phyloP scores from a whole-genome alignment of 768 basidiomycete genomes.

The Coprinopsis marcescibilis region DNA sequence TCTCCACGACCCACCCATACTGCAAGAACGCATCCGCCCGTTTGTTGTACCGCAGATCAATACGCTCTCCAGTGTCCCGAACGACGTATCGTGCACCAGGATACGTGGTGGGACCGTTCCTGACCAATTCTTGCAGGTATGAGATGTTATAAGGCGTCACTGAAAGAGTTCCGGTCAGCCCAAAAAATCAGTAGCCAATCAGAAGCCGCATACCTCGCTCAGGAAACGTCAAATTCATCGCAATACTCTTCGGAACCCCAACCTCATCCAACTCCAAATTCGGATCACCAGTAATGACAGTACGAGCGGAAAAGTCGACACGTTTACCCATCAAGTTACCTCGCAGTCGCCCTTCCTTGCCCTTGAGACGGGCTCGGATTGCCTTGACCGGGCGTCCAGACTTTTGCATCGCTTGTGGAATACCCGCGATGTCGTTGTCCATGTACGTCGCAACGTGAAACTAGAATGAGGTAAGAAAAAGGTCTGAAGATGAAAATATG shows the following conservation, averaged over 20 bases:
- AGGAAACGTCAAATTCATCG: slow-evolving; percentile 96
- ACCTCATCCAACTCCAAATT: slow-evolving; percentile 96
- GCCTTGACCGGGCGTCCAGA: slow-evolving; percentile 97
- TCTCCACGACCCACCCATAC: slow-evolving; percentile 97
- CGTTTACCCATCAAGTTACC: slow-evolving; percentile 99
- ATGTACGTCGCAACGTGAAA: slow-evolving; percentile 99
- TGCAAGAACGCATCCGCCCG: slow-evolving; percentile 92
- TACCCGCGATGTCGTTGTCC: slow-evolving; percentile 99
- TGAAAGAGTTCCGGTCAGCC: slow-evolving; percentile 23
- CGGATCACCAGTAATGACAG: slow-evolving; percentile 98
- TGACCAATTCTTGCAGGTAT: slow-evolving; percentile 89
- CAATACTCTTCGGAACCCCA: slow-evolving; percentile 91
- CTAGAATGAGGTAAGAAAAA: slow-evolving; percentile 33
- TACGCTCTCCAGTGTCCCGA: slow-evolving; percentile 94
- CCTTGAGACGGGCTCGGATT: slow-evolving; percentile 95
- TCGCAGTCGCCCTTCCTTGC: slow-evolving; percentile 95
- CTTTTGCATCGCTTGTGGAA: slow-evolving; percentile 95
- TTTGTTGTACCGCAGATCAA: slow-evolving; percentile 95
- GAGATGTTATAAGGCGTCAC: slow-evolving; percentile 97
- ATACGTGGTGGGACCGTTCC: slow-evolving; percentile 91
- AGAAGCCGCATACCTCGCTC: slow-evolving; percentile 67
- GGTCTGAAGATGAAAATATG: neutral
- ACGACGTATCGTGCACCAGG: slow-evolving; percentile 97
- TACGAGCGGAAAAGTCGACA: slow-evolving; percentile 98
- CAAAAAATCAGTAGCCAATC: neutral